Evolutionary conservation across 768 basidiomycete genomes (phyloP).

Genomic region (Termitomyces sp.): DNA sequence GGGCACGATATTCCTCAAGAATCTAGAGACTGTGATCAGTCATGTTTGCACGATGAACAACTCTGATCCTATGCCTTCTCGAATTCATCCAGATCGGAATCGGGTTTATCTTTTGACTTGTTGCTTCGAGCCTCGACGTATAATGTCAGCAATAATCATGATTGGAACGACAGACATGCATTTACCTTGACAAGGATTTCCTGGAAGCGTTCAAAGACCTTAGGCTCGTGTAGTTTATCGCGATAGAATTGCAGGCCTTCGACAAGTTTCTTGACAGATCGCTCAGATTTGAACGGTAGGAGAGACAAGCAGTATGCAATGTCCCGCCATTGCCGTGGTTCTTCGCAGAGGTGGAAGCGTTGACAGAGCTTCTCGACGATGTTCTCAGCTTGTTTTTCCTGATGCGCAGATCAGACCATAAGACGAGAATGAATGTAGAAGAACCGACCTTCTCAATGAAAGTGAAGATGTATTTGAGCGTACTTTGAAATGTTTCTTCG

Average conservation of each 20-base stretch:
- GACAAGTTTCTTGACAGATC: conserved; percentile 92
- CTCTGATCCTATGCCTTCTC: conserved; percentile 51
- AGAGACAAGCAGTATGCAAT: conserved; percentile 94
- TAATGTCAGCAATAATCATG: background rate
- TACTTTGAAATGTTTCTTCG: conserved; percentile 88
- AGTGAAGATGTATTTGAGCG: conserved; percentile 90
- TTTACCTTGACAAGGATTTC: conserved; percentile 88
- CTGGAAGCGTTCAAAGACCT: conserved; percentile 73
- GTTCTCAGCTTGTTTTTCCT: conserved; percentile 98
- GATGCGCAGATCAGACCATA: background rate
- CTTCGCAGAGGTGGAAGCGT: conserved; percentile 83
- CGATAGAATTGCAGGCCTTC: conserved; percentile 91
- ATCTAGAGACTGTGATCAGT: conserved; percentile 43
- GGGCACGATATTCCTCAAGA: conserved; percentile 71
- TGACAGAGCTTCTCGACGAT: conserved; percentile 98
- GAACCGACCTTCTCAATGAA: conserved; percentile 89
- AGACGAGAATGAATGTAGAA: background rate
- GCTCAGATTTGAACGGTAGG: conserved; percentile 94
- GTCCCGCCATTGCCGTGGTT: conserved; percentile 94
- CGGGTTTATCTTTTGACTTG: conserved; percentile 89
- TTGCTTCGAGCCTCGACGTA: conserved; percentile 67
- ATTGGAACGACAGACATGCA: background rate
- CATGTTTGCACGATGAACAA: background rate
- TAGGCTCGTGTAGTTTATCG: conserved; percentile 89
- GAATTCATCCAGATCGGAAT: conserved; percentile 92